Evolutionary conservation across 495 filamentous ascomycete species (phyloP).

Genomic region (Daldinia vernicosa): DNA sequence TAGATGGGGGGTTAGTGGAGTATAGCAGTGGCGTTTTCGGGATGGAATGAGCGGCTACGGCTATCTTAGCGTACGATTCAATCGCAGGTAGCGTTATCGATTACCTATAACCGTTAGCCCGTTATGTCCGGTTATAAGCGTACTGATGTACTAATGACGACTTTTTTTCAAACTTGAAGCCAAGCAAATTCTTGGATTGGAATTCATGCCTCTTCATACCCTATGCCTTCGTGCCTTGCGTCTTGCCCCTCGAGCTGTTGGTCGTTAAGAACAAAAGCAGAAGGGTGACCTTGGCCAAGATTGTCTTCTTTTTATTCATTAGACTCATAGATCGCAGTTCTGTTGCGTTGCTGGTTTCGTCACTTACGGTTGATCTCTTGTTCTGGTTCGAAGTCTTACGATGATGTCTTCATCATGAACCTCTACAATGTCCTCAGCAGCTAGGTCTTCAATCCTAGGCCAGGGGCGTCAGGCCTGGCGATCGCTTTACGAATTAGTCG

Average conservation of each 20-base stretch:
- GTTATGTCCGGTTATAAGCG: slow-evolving; percentile 17
- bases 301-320: slow-evolving; percentile 1
- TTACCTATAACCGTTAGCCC: slow-evolving; percentile 10
- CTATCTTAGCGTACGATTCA: slow-evolving; percentile 24
- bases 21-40: slow-evolving; percentile 21
- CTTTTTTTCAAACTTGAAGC: slow-evolving; percentile 24
- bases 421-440: slow-evolving; percentile 55
- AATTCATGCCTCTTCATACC: slow-evolving; percentile 20
- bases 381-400: slow-evolving; percentile 2
- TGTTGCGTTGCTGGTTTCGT: background rate
- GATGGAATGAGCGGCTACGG: background rate
- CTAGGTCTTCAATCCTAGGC: slow-evolving; percentile 56
- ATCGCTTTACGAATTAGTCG: slow-evolving; percentile 53
- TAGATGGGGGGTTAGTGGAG: slow-evolving; percentile 6
- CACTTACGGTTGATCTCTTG: background rate
- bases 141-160: slow-evolving; percentile 43
- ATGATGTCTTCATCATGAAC: slow-evolving; percentile 46
- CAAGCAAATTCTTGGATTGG: slow-evolving; percentile 33
- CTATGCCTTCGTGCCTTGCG: slow-evolving; percentile 7
- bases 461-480: slow-evolving; percentile 57
- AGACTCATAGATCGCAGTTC: slow-evolving; percentile 21
- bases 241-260: slow-evolving; percentile 23
- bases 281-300: slow-evolving; percentile 12
- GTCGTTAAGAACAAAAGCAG: slow-evolving; percentile 5
- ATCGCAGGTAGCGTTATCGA: slow-evolving; percentile 16